These are phyloP conservation scores for Oryza punctata DNA, from an alignment of 176 grass and related monocot species.

Conservation along the genomic window DNA sequence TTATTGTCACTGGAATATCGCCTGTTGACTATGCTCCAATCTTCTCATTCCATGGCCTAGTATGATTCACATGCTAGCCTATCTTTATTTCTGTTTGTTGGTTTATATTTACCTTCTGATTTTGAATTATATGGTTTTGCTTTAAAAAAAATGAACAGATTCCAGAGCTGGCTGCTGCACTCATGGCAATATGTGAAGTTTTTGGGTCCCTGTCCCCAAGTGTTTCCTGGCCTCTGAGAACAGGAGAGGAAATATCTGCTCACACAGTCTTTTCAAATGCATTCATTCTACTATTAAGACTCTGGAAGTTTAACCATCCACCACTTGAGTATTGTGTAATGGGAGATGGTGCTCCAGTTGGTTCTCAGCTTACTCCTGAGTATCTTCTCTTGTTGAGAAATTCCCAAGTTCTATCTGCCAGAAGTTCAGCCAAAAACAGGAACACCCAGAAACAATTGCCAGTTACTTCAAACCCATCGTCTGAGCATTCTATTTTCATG, in stretches of 20 bases:
- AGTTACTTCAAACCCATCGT: conserved; percentile 42
- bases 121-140: conserved; percentile 8
- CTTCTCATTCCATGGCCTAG: conserved; percentile 98
- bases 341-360: conserved; percentile 95
- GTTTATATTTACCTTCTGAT: conserved; percentile 36
- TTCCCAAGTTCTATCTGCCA: conserved; percentile 50
- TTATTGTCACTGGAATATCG: conserved; percentile 94
- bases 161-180: conserved; percentile 86
- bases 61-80: conserved; percentile 44
- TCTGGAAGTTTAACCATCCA: conserved; percentile 99
- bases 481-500: conserved; percentile 74
- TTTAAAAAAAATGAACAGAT: conserved; percentile 49
- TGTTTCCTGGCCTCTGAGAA: conserved; percentile 65
- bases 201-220: conserved; percentile 76
- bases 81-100: conserved; percentile 25
- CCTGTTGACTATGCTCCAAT: conserved; percentile 80
- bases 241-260: conserved; percentile 78
- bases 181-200: conserved; percentile 96
- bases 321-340: conserved; percentile 91
- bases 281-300: conserved; percentile 94
- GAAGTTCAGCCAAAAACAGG: conserved; percentile 42
- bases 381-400: conserved; percentile 90
- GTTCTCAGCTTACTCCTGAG: conserved; percentile 91
- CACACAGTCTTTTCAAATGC: conserved; percentile 92
- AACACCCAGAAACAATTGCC: conserved; percentile 39